A percentile compares a stretch with the other conserved stretches of the same genome.
Conservation (phyloP, 2,329 filamentous ascomycete species). For the Beauveria brongniartii region DNA sequence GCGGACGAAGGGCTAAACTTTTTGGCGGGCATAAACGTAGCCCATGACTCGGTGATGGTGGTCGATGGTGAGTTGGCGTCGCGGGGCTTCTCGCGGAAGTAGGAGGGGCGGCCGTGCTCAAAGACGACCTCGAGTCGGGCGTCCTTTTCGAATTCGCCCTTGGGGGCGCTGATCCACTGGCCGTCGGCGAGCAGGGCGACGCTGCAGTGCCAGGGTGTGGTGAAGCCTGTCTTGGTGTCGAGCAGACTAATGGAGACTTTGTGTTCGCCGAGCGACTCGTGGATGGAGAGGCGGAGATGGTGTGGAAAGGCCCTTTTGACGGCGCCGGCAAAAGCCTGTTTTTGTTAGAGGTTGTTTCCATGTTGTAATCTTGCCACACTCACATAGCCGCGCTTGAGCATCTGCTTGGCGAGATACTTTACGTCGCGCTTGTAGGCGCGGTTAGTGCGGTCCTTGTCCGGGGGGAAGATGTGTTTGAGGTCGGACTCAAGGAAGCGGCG, state of each 20-base stretch:
- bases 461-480: conserved; percentile 21
- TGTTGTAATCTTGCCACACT: conserved; percentile 1
- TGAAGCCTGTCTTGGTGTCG: conserved; percentile 22
- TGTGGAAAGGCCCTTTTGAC: conserved; percentile 20
- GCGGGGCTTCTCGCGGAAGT: conserved; percentile 14
- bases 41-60: neutral
- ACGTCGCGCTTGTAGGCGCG: conserved; percentile 20
- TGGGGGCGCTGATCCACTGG: conserved; percentile 19
- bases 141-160: conserved; percentile 20
- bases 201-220: conserved; percentile 26
- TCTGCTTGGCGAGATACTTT: conserved; percentile 23
- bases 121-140: conserved; percentile 16
- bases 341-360: neutral
- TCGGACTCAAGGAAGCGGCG: conserved; percentile 22
- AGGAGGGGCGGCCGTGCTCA: conserved; percentile 17
- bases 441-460: conserved; percentile 14
- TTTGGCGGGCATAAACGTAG: conserved; percentile 3
- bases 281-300: conserved; percentile 23
- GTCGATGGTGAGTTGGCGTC: neutral
- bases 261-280: conserved; percentile 19
- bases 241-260: conserved; percentile 24
- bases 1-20: neutral
- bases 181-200: conserved; percentile 17
- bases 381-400: conserved; percentile 24
- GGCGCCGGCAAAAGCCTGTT: conserved; percentile 22